These are phyloP conservation scores for Mycena kentingensis DNA, from an alignment of 768 basidiomycete genomes.

Conservation along the genomic window DNA sequence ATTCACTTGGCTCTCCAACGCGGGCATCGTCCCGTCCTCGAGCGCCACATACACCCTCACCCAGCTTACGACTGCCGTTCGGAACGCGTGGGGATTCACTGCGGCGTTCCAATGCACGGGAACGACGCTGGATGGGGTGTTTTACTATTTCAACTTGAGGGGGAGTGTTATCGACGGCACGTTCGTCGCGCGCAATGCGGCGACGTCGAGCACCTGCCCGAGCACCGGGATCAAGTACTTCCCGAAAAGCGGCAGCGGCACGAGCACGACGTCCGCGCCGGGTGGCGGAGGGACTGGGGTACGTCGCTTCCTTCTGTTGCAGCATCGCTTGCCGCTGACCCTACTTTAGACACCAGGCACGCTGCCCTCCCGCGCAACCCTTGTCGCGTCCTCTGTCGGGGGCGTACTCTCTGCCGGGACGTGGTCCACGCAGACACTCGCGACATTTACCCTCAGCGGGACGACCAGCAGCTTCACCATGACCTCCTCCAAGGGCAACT, in stretches of 20 bases:
- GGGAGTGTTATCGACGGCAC: conserved; percentile 58
- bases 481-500: conserved; percentile 45
- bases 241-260: conserved; percentile 38
- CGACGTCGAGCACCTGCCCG: conserved; percentile 41
- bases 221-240: conserved; percentile 49
- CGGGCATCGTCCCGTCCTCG: conserved; percentile 54
- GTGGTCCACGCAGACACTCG: conserved; percentile 49
- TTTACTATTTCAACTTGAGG: conserved; percentile 57
- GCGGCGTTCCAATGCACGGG: conserved; percentile 50
- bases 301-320: neutral
- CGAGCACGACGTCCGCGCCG: neutral
- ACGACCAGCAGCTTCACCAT: conserved; percentile 41
- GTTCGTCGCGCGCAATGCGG: conserved; percentile 52
- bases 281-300: neutral
- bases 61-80: conserved; percentile 42
- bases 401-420: conserved; percentile 45
- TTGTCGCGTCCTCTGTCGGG: conserved; percentile 35
- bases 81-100: conserved; percentile 44
- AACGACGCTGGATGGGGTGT: conserved; percentile 42
- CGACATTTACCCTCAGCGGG: conserved; percentile 43
- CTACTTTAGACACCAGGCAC: conserved; percentile 13
- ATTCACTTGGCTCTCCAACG: conserved; percentile 52
- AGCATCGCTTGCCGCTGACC: neutral
- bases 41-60: conserved; percentile 45
- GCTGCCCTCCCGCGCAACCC: conserved; percentile 37